Conservation (phyloP, 805 yeast species). For the Pichia ethanolica region DNA sequence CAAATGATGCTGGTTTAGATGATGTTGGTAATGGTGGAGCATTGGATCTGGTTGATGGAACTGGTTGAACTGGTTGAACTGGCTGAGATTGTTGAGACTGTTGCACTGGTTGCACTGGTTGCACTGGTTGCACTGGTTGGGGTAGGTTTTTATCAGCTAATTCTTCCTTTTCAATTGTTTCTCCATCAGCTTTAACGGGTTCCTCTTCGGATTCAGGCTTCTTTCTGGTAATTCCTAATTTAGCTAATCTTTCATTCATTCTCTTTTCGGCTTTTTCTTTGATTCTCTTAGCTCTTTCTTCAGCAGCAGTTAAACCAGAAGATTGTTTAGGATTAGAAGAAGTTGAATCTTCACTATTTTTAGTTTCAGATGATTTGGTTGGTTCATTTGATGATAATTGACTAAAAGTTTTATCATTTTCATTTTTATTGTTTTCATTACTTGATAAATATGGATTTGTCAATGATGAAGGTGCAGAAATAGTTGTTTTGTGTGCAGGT, state of each 20-base stretch:
- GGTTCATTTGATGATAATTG: constrained; percentile 1
- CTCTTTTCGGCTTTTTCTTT: constrained; percentile 76
- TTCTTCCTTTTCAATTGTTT: constrained; percentile 6
- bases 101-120: not conserved
- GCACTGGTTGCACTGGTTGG: not conserved
- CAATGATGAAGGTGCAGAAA: not conserved
- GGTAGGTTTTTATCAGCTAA: not conserved
- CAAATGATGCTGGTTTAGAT: constrained; percentile 1
- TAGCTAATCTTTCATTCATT: constrained; percentile 82
- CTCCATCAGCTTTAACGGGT: too few species aligned
- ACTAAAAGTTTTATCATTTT: not conserved
- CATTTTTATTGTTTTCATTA: not conserved
- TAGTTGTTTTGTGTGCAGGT: constrained; percentile 14
- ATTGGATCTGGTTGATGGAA: constrained; percentile 16
- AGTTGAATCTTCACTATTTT: not conserved
- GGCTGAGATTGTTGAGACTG: not conserved
- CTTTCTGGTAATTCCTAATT: constrained; percentile 48
- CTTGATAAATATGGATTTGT: constrained; percentile 1
- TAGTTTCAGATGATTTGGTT: not conserved
- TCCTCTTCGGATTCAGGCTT: not conserved
- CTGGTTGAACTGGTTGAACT: not conserved
- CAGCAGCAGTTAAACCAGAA: constrained; percentile 32
- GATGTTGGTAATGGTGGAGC: constrained; percentile 4
- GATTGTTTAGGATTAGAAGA: not conserved
- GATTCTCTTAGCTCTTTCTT: constrained; percentile 69